Conservation (phyloP, 805 yeast species). For the Starmerella potacharoeniae region DNA sequence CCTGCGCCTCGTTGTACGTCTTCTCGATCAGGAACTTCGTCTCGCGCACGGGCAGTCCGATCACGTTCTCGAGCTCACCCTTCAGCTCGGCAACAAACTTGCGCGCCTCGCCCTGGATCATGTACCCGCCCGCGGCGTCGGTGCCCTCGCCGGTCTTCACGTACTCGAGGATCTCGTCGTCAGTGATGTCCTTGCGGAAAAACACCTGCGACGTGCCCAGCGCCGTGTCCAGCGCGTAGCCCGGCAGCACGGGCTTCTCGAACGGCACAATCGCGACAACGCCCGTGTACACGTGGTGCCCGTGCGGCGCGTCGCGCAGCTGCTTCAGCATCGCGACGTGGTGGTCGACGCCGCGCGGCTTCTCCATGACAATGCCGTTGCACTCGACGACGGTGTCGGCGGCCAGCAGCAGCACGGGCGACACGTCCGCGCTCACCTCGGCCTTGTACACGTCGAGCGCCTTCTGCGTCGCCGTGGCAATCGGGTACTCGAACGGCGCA, state of each 20-base stretch:
- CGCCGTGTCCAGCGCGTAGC: slow-evolving; percentile 32
- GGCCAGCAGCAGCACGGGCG: slow-evolving; percentile 33
- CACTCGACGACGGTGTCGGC: slow-evolving; percentile 72
- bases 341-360: slow-evolving; percentile 50
- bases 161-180: slow-evolving; percentile 49
- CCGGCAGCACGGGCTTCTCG: slow-evolving; percentile 34
- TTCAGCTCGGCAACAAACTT: slow-evolving; percentile 47
- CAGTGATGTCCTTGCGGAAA: slow-evolving; percentile 35
- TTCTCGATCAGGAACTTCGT: slow-evolving; percentile 40
- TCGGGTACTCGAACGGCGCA: slow-evolving; percentile 52
- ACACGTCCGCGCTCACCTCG: slow-evolving; percentile 28
- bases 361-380: slow-evolving; percentile 57
- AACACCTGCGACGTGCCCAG: slow-evolving; percentile 35
- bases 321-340: slow-evolving; percentile 41
- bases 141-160: slow-evolving; percentile 62
- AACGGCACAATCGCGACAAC: slow-evolving; percentile 38
- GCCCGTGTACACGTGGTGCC: slow-evolving; percentile 45
- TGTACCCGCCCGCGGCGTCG: slow-evolving; percentile 87
- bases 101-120: slow-evolving; percentile 54
- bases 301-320: slow-evolving; percentile 36
- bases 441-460: slow-evolving; percentile 45
- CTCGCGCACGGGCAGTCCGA: slow-evolving; percentile 67
- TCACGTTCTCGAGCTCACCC: slow-evolving; percentile 80
- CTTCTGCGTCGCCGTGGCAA: slow-evolving; percentile 57
- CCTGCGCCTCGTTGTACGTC: slow-evolving; percentile 23